These are phyloP conservation scores for Lactarius evosmus DNA, from an alignment of 768 basidiomycete species.

Conservation along the genomic window DNA sequence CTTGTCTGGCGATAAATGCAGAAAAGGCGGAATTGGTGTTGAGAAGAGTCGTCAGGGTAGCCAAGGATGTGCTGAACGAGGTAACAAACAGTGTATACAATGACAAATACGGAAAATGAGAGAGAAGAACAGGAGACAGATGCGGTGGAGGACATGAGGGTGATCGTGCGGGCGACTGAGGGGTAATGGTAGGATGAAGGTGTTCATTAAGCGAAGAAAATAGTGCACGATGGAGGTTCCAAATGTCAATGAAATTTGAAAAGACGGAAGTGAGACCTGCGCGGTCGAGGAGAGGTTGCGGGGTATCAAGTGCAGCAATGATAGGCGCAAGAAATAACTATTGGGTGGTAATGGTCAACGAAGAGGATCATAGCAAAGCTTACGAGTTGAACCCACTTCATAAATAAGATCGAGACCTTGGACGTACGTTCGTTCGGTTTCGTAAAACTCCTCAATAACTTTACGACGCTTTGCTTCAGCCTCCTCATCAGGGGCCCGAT, in stretches of 20 bases:
- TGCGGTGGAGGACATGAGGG: constrained; percentile 38
- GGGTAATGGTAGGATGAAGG: constrained; percentile 31
- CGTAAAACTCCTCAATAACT: constrained; percentile 75
- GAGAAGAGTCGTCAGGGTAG: constrained; percentile 54
- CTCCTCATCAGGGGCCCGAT: constrained; percentile 44
- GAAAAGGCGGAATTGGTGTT: constrained; percentile 57
- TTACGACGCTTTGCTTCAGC: constrained; percentile 57
- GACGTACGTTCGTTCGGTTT: constrained; percentile 78
- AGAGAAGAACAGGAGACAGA: constrained; percentile 59
- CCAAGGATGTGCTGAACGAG: constrained; percentile 64
- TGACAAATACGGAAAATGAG: constrained; percentile 86
- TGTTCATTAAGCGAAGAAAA: constrained; percentile 55
- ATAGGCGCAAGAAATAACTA: constrained; percentile 84
- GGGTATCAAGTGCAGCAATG: constrained; percentile 66
- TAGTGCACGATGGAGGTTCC: constrained; percentile 82
- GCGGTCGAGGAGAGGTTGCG: constrained; percentile 66
- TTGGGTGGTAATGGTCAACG: constrained; percentile 3
- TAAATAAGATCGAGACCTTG: constrained; percentile 81
- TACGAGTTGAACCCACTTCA: constrained; percentile 47
- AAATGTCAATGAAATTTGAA: constrained; percentile 88
- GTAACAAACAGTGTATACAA: constrained; percentile 85
- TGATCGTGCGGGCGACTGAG: constrained; percentile 11
- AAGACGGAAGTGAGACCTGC: constrained; percentile 70
- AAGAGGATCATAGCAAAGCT: not conserved
- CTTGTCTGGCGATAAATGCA: constrained; percentile 58